Percentiles rank a stretch among this genome's conserved stretches.
These are phyloP conservation scores for Cystofilobasidium macerans DNA, from an alignment of 768 basidiomycete species.

Conservation along the genomic window DNA sequence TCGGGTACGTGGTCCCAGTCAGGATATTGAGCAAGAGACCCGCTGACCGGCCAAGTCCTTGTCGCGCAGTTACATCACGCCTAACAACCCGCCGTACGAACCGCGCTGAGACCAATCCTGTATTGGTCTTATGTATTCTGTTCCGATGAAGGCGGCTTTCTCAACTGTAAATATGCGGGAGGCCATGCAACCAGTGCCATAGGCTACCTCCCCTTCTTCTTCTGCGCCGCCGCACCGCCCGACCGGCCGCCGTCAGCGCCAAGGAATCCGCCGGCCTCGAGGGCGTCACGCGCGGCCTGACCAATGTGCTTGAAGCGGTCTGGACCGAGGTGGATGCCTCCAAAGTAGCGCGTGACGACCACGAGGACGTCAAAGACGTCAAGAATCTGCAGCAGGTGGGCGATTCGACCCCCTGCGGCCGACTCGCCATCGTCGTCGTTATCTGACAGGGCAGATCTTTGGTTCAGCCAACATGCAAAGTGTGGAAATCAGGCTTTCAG, in stretches of 20 bases:
- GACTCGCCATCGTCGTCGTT: constrained; percentile 93
- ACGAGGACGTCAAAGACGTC: constrained; percentile 57
- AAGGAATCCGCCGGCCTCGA: constrained; percentile 78
- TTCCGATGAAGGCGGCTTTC: no score
- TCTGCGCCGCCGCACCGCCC: background rate
- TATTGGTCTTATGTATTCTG: no score
- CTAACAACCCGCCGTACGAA: no score
- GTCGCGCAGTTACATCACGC: no score
- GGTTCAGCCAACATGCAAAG: background rate
- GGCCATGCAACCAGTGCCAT: no score
- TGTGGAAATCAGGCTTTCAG: no score
- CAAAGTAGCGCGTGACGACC: constrained; percentile 85
- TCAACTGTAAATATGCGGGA: no score
- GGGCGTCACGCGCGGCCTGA: constrained; percentile 75
- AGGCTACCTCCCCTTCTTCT: constrained; percentile 10
- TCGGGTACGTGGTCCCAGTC: no score
- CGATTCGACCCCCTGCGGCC: constrained; percentile 78
- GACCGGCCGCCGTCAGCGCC: constrained; percentile 41
- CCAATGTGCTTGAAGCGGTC: constrained; percentile 64
- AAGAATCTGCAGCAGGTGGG: constrained; percentile 79
- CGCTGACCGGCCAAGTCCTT: no score
- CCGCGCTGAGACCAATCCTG: no score
- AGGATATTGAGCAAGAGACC: no score
- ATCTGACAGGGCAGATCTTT: constrained; percentile 55
- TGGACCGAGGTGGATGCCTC: constrained; percentile 66